Conservation (phyloP, 805 yeast genomes). For the Wickerhamomyces kurtzmanii region DNA sequence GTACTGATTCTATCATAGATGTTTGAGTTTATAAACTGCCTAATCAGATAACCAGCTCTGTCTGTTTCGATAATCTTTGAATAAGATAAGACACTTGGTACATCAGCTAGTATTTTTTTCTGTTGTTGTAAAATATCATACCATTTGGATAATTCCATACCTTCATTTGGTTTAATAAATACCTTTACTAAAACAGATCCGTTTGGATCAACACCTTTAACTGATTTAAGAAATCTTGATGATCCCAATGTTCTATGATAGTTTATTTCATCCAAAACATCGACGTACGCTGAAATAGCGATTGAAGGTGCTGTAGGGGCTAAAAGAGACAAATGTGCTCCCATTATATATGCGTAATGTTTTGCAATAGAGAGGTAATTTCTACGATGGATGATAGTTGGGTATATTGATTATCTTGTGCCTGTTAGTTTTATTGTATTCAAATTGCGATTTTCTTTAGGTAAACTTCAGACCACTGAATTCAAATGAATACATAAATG, state of each 20-base stretch:
- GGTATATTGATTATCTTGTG: too few relatives aligned
- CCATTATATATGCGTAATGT: slow-evolving; percentile 56
- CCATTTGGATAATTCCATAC: slow-evolving; percentile 14
- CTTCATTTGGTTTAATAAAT: slow-evolving; percentile 62
- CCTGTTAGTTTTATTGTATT: too few relatives aligned
- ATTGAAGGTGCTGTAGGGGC: slow-evolving; percentile 91
- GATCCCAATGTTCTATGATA: slow-evolving; percentile 70
- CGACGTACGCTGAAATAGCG: slow-evolving; percentile 83
- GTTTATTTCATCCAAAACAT: slow-evolving; percentile 66
- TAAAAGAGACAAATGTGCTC: slow-evolving; percentile 73
- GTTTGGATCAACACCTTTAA: slow-evolving; percentile 64
- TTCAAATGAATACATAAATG: background rate
- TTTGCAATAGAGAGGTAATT: background rate
- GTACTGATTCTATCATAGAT: slow-evolving; percentile 82
- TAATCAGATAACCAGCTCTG: slow-evolving; percentile 81
- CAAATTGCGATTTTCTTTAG: too few relatives aligned
- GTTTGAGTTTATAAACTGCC: slow-evolving; percentile 73
- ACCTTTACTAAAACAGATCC: slow-evolving; percentile 75
- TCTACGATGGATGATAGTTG: too few relatives aligned
- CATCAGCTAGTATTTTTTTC: slow-evolving; percentile 29
- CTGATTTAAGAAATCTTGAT: slow-evolving; percentile 78
- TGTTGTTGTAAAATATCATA: slow-evolving; percentile 19
- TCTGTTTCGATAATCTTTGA: slow-evolving; percentile 74
- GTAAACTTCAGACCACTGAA: background rate
- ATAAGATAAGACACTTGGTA: slow-evolving; percentile 64